A percentile compares a stretch with the other conserved stretches of the same genome.
These are phyloP conservation scores for Metschnikowia gruessii DNA, from an alignment of 805 yeast genomes.

Conservation along the genomic window DNA sequence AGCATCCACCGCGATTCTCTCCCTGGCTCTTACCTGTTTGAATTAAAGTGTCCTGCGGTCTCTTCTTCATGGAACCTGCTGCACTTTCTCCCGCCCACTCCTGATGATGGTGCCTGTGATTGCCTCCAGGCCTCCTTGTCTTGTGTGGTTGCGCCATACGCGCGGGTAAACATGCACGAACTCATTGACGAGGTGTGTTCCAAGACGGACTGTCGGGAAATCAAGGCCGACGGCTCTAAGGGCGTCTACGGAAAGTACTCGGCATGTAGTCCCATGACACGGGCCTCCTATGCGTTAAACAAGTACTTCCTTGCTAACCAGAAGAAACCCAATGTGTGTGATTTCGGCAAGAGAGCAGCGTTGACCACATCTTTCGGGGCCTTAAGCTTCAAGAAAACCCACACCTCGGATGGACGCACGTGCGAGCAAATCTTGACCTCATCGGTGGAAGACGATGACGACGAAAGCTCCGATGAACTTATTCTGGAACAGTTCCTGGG, in stretches of 20 bases:
- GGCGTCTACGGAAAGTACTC: conserved; percentile 46
- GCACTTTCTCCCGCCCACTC: conserved; percentile 36
- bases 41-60: conserved; percentile 8
- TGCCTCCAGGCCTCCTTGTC: conserved; percentile 41
- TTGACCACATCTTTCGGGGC: conserved; percentile 22
- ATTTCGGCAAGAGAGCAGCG: conserved; percentile 24
- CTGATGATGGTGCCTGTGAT: conserved; percentile 43
- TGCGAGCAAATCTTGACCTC: conserved; percentile 17
- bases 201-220: conserved; percentile 37
- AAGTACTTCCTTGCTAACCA: conserved; percentile 29
- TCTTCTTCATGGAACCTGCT: conserved; percentile 14
- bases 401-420: conserved; percentile 26
- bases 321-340: conserved; percentile 22
- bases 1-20: conserved; percentile 13
- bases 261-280: conserved; percentile 37
- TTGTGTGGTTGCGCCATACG: conserved; percentile 34
- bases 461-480: not conserved
- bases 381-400: conserved; percentile 18
- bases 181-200: conserved; percentile 36
- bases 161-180: conserved; percentile 19
- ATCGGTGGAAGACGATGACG: not conserved
- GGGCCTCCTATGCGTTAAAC: conserved; percentile 41
- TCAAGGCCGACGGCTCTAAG: conserved; percentile 30
- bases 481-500: not conserved
- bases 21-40: not conserved